phyloP scores from a whole-genome alignment of 768 basidiomycete genomes.

The Gymnopilus dilepis region DNA sequence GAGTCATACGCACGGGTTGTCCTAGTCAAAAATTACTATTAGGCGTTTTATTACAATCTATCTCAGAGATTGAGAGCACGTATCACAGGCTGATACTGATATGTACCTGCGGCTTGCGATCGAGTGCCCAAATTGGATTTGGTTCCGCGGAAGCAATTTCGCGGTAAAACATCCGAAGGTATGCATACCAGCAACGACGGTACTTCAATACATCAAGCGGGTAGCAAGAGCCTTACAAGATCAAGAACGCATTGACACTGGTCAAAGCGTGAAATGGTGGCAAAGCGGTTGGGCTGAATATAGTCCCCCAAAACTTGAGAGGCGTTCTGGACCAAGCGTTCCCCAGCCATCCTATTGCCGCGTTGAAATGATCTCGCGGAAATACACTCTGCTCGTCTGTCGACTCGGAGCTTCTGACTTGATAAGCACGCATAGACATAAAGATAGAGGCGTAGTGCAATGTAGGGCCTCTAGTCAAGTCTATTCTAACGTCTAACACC shows the following conservation, averaged over 20 bases:
- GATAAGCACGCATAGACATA: conserved; percentile 1
- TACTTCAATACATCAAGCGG: background rate
- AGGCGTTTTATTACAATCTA: too few relatives aligned
- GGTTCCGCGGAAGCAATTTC: conserved; percentile 4
- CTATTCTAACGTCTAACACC: background rate
- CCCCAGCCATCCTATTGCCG: background rate
- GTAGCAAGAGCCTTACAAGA: background rate
- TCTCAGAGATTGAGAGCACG: too few relatives aligned
- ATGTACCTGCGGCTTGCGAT: background rate
- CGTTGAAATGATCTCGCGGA: background rate
- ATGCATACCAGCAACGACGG: background rate
- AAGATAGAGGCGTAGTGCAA: background rate
- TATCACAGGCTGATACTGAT: too few relatives aligned
- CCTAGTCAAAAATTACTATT: too few relatives aligned
- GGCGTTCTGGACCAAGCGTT: background rate
- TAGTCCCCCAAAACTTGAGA: background rate
- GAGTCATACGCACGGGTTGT: too few relatives aligned
- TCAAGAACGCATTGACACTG: conserved; percentile 2
- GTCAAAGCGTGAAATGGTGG: conserved; percentile 1
- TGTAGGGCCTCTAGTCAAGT: background rate
- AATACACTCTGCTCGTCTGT: background rate
- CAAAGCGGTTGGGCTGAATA: background rate
- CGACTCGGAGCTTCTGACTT: conserved; percentile 4
- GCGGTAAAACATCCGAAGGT: background rate
- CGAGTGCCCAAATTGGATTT: background rate